Evolutionary conservation across 1,284 basidiomycete genomes (phyloP).

Genomic region (Marasmius tenuissimus): DNA sequence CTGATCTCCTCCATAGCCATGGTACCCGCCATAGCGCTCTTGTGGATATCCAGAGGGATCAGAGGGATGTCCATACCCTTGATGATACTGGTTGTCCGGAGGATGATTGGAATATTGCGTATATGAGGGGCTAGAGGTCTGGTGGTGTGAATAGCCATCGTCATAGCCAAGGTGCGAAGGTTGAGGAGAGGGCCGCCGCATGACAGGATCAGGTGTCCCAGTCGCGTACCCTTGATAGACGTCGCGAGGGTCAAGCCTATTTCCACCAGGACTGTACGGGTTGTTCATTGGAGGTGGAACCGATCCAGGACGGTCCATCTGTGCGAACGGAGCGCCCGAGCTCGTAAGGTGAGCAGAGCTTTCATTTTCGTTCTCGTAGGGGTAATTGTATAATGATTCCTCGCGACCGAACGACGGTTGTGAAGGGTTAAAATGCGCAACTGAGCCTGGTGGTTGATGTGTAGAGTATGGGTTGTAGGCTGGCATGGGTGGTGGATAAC

Average conservation of each 20-base stretch:
- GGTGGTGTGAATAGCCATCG: slow-evolving; percentile 4
- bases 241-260: slow-evolving; percentile 44
- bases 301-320: slow-evolving; percentile 22
- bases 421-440: slow-evolving; percentile 58
- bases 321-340: slow-evolving; percentile 54
- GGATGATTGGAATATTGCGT: neutral
- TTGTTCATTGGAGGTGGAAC: slow-evolving; percentile 17
- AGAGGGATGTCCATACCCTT: neutral
- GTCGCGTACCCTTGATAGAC: slow-evolving; percentile 43
- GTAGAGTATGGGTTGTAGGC: slow-evolving; percentile 60
- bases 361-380: slow-evolving; percentile 64
- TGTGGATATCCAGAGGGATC: neutral
- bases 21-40: slow-evolving; percentile 1
- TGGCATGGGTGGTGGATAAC: slow-evolving; percentile 75
- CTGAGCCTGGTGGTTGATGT: slow-evolving; percentile 45
- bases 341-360: slow-evolving; percentile 57
- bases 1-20: slow-evolving; percentile 1
- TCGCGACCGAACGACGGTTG: slow-evolving; percentile 52
- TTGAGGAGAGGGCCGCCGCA: neutral
- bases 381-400: slow-evolving; percentile 39
- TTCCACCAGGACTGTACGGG: slow-evolving; percentile 22
- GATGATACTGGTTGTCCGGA: neutral
- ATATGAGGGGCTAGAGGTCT: neutral
- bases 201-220: neutral
- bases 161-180: slow-evolving; percentile 1